Conservation (phyloP, 306 rosid genomes). For the Cucurbita maxima region DNA sequence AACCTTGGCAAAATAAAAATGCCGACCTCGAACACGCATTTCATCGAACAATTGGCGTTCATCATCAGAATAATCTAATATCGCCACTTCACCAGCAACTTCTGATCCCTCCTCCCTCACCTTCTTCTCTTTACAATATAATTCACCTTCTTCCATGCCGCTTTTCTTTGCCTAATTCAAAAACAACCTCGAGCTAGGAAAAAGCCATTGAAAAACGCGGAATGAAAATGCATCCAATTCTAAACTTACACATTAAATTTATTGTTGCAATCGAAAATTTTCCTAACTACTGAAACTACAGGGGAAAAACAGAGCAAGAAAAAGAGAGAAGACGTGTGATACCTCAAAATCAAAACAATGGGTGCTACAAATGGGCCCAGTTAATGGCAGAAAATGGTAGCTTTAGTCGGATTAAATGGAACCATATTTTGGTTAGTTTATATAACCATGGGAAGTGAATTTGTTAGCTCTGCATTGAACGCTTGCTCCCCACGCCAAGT, state of each 20-base stretch:
- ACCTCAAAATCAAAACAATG: neutral
- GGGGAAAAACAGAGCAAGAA: neutral
- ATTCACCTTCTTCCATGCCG: neutral
- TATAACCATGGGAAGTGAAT: neutral
- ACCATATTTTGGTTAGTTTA: neutral
- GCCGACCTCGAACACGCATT: neutral
- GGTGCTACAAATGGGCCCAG: neutral
- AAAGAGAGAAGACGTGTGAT: neutral
- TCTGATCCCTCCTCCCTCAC: neutral
- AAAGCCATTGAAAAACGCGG: neutral
- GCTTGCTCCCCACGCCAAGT: no score
- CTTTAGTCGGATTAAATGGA: neutral
- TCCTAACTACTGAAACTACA: neutral
- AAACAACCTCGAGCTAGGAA: neutral
- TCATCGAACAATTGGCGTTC: neutral
- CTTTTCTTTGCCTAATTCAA: neutral
- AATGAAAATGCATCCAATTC: neutral
- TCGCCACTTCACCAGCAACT: neutral
- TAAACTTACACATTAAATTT: neutral
- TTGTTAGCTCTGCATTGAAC: neutral
- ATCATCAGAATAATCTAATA: neutral
- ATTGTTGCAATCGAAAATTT: neutral
- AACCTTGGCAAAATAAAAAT: slow-evolving; percentile 8
- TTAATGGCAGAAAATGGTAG: neutral
- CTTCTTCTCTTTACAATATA: neutral